A percentile compares a stretch with the other conserved stretches of the same genome.
These are phyloP conservation scores for Globisporangium rhizosaccharum DNA, from an alignment of 352 stramenopile genomes.

Conservation along the genomic window DNA sequence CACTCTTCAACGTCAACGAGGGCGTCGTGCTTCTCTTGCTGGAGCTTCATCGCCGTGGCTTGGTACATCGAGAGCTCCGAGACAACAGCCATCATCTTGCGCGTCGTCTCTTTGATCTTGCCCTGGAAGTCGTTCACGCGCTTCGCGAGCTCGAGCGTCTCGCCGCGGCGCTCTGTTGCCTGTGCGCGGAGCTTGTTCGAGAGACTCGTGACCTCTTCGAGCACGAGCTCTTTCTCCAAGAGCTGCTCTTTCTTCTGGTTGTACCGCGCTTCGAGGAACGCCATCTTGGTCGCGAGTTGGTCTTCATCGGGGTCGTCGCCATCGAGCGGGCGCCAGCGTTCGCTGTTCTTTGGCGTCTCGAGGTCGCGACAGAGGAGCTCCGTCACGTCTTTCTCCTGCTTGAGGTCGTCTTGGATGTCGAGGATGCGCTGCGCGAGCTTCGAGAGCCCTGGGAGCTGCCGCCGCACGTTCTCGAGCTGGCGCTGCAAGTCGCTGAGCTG, in stretches of 20 bases:
- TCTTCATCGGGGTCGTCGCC: slow-evolving; percentile 89
- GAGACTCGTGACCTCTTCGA: slow-evolving; percentile 90
- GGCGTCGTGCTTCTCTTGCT: slow-evolving; percentile 87
- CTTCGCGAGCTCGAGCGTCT: slow-evolving; percentile 82
- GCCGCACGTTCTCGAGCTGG: slow-evolving; percentile 65
- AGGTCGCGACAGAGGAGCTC: slow-evolving; percentile 88
- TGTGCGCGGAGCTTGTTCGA: slow-evolving; percentile 83
- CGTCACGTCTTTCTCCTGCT: slow-evolving; percentile 81
- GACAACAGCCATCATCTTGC: slow-evolving; percentile 93
- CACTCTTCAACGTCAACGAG: slow-evolving; percentile 67
- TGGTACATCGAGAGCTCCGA: slow-evolving; percentile 95
- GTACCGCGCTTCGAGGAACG: slow-evolving; percentile 82
- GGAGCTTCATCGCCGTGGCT: slow-evolving; percentile 90
- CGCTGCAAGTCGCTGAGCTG: slow-evolving; percentile 63
- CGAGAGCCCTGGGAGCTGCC: slow-evolving; percentile 73
- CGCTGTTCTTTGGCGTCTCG: slow-evolving; percentile 86
- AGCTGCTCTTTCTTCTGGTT: slow-evolving; percentile 91
- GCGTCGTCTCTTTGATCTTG: slow-evolving; percentile 88
- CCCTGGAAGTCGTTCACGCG: slow-evolving; percentile 89
- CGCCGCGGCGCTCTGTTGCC: slow-evolving; percentile 63
- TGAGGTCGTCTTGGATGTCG: slow-evolving; percentile 73
- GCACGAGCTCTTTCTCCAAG: slow-evolving; percentile 92
- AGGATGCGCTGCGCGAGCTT: slow-evolving; percentile 80
- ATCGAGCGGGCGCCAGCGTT: slow-evolving; percentile 84
- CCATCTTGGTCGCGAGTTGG: slow-evolving; percentile 79